A percentile compares a stretch with the other conserved stretches of the same genome.
Evolutionary conservation across 1,284 basidiomycete species (phyloP).

Genomic region (Sphagnurus paluster): DNA sequence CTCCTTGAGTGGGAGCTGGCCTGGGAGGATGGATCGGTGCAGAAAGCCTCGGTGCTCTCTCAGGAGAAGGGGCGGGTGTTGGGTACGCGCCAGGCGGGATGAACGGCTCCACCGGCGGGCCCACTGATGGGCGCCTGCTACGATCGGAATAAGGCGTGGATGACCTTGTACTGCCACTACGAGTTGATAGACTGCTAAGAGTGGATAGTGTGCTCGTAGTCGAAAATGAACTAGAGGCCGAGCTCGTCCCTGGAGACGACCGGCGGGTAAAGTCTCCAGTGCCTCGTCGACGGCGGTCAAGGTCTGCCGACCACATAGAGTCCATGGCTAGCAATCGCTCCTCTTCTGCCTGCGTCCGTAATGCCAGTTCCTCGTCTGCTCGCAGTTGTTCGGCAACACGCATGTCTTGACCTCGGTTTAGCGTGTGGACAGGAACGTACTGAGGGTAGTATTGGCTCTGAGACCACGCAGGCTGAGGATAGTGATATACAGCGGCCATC

Average conservation of each 20-base stretch:
- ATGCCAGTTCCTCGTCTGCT: slow-evolving; percentile 2
- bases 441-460: not conserved
- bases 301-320: slow-evolving; percentile 1
- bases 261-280: not conserved
- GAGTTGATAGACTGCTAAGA: too few relatives aligned
- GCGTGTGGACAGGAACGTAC: not conserved
- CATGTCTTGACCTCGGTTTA: not conserved
- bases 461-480: too few relatives aligned
- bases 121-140: not conserved
- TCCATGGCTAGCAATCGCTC: not conserved
- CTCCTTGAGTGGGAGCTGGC: not conserved
- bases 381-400: not conserved
- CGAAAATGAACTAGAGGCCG: too few relatives aligned
- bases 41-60: not conserved
- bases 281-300: not conserved
- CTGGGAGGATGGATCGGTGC: not conserved
- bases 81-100: not conserved
- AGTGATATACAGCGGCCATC: too few relatives aligned
- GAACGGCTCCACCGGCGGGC: not conserved
- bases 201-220: too few relatives aligned
- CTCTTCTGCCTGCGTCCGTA: slow-evolving; percentile 1
- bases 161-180: not conserved
- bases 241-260: too few relatives aligned
- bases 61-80: not conserved
- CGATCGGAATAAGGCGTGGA: not conserved